These are phyloP conservation scores for Neurospora sp. DNA, from an alignment of 495 filamentous ascomycete species.

Conservation along the genomic window DNA sequence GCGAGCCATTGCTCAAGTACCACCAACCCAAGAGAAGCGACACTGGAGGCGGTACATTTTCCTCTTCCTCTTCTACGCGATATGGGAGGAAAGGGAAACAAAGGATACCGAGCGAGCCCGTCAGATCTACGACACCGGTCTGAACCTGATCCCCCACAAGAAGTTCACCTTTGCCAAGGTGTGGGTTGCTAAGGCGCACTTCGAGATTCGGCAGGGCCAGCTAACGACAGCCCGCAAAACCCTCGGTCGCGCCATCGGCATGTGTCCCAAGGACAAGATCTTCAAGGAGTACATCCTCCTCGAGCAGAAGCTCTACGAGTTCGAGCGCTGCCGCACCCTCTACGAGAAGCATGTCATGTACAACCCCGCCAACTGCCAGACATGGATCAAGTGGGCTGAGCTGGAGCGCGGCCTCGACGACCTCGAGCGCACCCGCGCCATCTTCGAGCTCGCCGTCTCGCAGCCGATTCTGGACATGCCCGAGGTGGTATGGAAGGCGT, in stretches of 20 bases:
- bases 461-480: conserved; percentile 93
- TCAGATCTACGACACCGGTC: conserved; percentile 82
- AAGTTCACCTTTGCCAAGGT: conserved; percentile 96
- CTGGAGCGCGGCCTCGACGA: conserved; percentile 87
- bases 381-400: conserved; percentile 93
- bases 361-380: conserved; percentile 78
- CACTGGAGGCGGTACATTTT: conserved; percentile 98
- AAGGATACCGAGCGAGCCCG: conserved; percentile 72
- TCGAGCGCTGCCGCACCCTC: conserved; percentile 76
- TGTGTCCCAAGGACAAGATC: conserved; percentile 90
- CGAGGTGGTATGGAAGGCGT: conserved; percentile 91
- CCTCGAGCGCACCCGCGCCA: conserved; percentile 72
- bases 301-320: conserved; percentile 87
- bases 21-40: conserved; percentile 90
- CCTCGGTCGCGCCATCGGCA: conserved; percentile 79
- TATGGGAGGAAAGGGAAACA: conserved; percentile 83
- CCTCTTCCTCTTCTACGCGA: conserved; percentile 93
- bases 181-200: conserved; percentile 88
- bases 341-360: conserved; percentile 91
- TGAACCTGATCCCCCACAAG: conserved; percentile 86
- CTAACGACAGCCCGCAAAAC: conserved; percentile 74
- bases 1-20: conserved; percentile 89
- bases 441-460: conserved; percentile 83
- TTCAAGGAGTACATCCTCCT: conserved; percentile 90
- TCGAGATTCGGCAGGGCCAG: conserved; percentile 81